A percentile compares a stretch with the other conserved stretches of the same genome.
phyloP scores from a whole-genome alignment of 352 stramenopile species.

The Phytophthora capsici region DNA sequence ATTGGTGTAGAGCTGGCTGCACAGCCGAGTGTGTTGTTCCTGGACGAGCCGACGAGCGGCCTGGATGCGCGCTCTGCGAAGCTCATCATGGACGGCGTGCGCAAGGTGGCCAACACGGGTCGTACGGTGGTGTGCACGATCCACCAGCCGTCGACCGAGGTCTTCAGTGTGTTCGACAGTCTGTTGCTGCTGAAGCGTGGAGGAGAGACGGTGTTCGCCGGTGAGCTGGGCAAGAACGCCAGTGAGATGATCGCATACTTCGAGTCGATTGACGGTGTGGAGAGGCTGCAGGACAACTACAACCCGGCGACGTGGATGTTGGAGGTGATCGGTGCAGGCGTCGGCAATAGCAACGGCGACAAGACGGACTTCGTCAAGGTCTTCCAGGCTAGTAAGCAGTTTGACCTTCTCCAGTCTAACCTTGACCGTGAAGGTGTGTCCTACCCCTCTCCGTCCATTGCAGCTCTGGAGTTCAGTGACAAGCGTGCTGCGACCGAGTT shows the following conservation, averaged over 20 bases:
- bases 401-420: conserved; percentile 31
- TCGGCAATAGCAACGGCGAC: conserved; percentile 33
- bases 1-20: conserved; percentile 32
- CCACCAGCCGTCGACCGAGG: conserved; percentile 90
- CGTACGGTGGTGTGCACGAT: conserved; percentile 92
- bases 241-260: conserved; percentile 40
- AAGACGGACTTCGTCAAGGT: conserved; percentile 42
- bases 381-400: conserved; percentile 42
- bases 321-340: conserved; percentile 54
- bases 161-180: conserved; percentile 63
- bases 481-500: conserved; percentile 36
- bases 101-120: conserved; percentile 81
- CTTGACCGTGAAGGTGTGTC: conserved; percentile 33
- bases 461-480: conserved; percentile 24
- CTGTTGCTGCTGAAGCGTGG: conserved; percentile 32
- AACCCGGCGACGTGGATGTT: conserved; percentile 75
- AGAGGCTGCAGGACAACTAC: conserved; percentile 60
- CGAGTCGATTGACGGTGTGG: conserved; percentile 40
- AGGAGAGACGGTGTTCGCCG: conserved; percentile 61
- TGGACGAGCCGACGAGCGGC: conserved; percentile 87
- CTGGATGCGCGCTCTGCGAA: conserved; percentile 89
- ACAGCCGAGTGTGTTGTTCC: conserved; percentile 30
- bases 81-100: conserved; percentile 85
- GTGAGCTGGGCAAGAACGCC: conserved; percentile 52
- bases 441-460: too few relatives aligned